Evolutionary conservation across 1,284 basidiomycete species (phyloP), one percentile per base, ranked within the genome.

Genomic region (Cutaneotrichosporon sp.): DNA sequence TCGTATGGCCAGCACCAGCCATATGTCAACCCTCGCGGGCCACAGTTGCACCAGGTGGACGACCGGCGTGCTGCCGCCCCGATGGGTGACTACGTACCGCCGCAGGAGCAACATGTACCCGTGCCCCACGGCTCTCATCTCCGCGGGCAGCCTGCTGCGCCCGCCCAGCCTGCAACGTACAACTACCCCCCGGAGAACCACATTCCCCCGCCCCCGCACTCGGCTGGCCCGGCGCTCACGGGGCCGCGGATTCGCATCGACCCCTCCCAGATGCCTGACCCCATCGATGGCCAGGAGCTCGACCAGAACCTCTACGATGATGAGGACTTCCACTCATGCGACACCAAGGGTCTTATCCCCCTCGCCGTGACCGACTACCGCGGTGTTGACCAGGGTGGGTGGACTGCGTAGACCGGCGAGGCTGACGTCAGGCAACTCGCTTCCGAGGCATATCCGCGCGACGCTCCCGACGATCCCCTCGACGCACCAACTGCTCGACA

Each of bases 191-290:
- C 76, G 1, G 40, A 52, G 50, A 75, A 79, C 62, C 78, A 80
- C 66, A 90, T 90, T 70, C 87, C 88, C 30, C 89, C 90, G 72
- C 91, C 91, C 13, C 90, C 90, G 21, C 90, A 92, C 79, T 89
- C 87, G 58, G 86, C 89, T 50, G 90, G 91, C 1, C 82, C 85
- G 34, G 78, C 84, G n/a, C 86, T 87, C 73, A 82, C 85, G 79
- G 90, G 89, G 16, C 73, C 75, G 53, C 87, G 92, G 52, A 86
- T 90, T 51, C 88, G 89, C 69, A 94, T 99, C 72, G 92, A 97
- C 77, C 89, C 91, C 4, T 86, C 85, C 69, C 93, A 97, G 78
- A 89, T 99, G 57, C 97, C 97, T 7, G 94, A 92, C 9, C 91
- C 93, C 14, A 88, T 93, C 32, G 89, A 92, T 63, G 85, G 88